Evolutionary conservation across 192 early-diverging fungal genomes (phyloP), one percentile per base, ranked within the genome.

Genomic region (Backusella psychrophila): DNA sequence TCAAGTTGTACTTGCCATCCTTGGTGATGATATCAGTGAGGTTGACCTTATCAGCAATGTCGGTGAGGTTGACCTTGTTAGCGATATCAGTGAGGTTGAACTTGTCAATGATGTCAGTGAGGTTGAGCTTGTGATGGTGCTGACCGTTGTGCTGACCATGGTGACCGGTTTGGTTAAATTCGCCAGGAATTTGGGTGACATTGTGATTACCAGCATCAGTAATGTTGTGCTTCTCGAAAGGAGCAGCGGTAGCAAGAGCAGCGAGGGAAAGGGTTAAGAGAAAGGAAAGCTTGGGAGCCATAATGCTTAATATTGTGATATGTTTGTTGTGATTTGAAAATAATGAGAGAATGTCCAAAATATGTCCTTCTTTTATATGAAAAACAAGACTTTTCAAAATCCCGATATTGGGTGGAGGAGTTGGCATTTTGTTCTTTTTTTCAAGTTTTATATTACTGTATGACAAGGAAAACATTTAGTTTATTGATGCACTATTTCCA

Each of bases 261-360:
- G 56, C 56, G 11, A 63, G 23, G 12, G 56, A 14, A 14, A 63
- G 56, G 21, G 23, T 29, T 63, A 63, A 29, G 56, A 63, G 56
- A 29, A 63, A 63, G 56, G 56, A 63, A 63, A 63, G 56, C 56
- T 63, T 63, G 56, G 56, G 23, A 29, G 56, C 56, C 56, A 63
- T 63, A 14, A 31, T 63, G 56, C 23, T 63, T 29, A 12, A 26
- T 21, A n/a, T 29, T 26, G 6, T 11, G 23, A n/a, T 59, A 6
- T 26, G 21, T 29, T 26, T 63, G 23, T 63, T 63, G 12, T 17
- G 21, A 26, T 63, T 29, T 63, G 56, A 63, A 12, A 63, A 63
- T 26, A 56, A 56, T 6, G 23, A 59, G 3, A 26, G 17, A 3
- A 59, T 59, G 2, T 23, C 52, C 4, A 59, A 26, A 59, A 59